Conservation (phyloP, 164 flowering plant genomes). For the Malania oleifera region DNA sequence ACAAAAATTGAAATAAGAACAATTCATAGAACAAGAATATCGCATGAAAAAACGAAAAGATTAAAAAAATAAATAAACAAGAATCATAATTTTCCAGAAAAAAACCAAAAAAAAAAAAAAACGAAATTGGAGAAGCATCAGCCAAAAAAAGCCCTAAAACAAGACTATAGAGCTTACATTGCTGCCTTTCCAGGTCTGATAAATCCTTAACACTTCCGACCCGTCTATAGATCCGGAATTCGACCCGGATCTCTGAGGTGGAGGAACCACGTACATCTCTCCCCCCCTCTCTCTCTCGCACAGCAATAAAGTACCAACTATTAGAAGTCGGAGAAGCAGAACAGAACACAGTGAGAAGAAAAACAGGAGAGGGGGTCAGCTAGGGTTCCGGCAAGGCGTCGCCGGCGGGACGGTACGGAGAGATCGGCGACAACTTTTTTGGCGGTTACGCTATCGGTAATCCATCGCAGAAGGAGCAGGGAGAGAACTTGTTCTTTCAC, state of each 20-base stretch:
- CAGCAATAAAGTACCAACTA: not conserved
- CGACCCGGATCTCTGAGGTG: constrained; percentile 50
- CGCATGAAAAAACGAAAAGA: not conserved
- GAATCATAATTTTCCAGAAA: not conserved
- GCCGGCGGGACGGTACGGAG: constrained; percentile 6
- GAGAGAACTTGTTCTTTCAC: too few relatives aligned
- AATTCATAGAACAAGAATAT: too few relatives aligned
- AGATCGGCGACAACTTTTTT: too few relatives aligned
- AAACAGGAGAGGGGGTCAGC: not conserved
- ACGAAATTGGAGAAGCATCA: not conserved
- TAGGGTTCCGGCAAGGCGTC: not conserved
- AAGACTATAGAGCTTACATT: constrained; percentile 49
- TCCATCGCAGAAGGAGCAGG: too few relatives aligned
- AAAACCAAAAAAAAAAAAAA: not conserved
- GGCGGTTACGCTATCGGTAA: too few relatives aligned
- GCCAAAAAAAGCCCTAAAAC: not conserved
- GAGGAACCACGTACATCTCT: constrained; percentile 76
- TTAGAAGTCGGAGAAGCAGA: not conserved
- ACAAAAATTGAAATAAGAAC: too few relatives aligned
- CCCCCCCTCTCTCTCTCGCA: constrained; percentile 1
- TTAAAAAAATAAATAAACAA: not conserved
- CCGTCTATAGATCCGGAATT: constrained; percentile 36
- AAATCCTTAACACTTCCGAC: constrained; percentile 45
- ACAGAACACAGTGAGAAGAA: too few relatives aligned
- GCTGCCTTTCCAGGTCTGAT: constrained; percentile 91